Percentiles rank a stretch among this genome's conserved stretches.
Evolutionary conservation across 306 rosid genomes (phyloP).

Genomic region (Rubus idaeus): DNA sequence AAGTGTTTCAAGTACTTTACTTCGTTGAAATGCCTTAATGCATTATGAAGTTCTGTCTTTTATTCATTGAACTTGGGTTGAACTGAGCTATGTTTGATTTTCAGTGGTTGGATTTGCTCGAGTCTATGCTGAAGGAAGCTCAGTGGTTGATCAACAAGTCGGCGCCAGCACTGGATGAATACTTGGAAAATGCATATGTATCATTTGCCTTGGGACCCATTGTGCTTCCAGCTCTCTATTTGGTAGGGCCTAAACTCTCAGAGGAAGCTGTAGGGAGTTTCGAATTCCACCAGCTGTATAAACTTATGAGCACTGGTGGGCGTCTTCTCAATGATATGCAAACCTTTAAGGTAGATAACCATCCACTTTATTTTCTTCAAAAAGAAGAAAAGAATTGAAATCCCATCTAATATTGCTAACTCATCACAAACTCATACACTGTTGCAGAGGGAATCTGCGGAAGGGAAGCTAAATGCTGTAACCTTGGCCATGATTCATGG

Average conservation of each 20-base stretch:
- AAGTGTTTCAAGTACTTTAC: not conserved
- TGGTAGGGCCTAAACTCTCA: constrained; percentile 74
- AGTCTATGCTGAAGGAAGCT: constrained; percentile 67
- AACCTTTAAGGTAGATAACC: constrained; percentile 47
- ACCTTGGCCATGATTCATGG: constrained; percentile 40
- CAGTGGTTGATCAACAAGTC: constrained; percentile 53
- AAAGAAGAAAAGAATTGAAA: not conserved
- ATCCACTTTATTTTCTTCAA: not conserved
- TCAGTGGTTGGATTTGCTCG: constrained; percentile 77
- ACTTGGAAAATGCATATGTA: constrained; percentile 55
- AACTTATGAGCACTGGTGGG: constrained; percentile 59
- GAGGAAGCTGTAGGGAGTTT: constrained; percentile 34
- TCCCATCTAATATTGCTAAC: not conserved
- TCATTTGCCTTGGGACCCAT: constrained; percentile 76
- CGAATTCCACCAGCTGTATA: constrained; percentile 47
- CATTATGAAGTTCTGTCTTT: not conserved
- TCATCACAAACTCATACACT: constrained; percentile 16
- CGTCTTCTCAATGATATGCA: constrained; percentile 75
- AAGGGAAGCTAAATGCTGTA: constrained; percentile 74
- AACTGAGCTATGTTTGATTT: constrained; percentile 18
- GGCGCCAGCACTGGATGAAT: constrained; percentile 62
- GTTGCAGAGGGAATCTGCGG: constrained; percentile 66
- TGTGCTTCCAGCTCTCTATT: constrained; percentile 71
- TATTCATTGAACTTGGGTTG: not conserved
- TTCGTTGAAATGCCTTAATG: not conserved